A percentile compares a stretch with the other conserved stretches of the same genome.
These are phyloP conservation scores for Epichloe bromicola DNA, from an alignment of 2,329 filamentous ascomycete species.

Conservation along the genomic window DNA sequence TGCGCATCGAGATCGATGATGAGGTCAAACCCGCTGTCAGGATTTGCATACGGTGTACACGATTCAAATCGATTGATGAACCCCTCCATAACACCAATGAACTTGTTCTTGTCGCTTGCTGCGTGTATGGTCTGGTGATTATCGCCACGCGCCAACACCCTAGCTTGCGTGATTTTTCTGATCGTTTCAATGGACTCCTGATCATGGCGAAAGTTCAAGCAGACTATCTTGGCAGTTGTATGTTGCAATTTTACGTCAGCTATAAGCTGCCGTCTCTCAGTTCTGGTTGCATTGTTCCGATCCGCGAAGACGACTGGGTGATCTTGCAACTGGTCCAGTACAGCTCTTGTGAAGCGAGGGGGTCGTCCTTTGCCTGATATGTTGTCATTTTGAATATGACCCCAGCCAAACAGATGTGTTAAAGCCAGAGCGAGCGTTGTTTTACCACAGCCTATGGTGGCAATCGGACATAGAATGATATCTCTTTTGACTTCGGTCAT, in stretches of 20 bases:
- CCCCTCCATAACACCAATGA: slow-evolving; percentile 85
- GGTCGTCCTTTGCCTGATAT: slow-evolving; percentile 70
- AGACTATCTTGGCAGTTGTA: slow-evolving; percentile 58
- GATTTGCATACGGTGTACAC: slow-evolving; percentile 49
- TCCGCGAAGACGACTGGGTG: slow-evolving; percentile 74
- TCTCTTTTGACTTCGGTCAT: slow-evolving; percentile 47
- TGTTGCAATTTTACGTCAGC: slow-evolving; percentile 56
- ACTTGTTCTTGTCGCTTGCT: slow-evolving; percentile 57
- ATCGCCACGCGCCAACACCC: slow-evolving; percentile 76
- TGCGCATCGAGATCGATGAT: slow-evolving; percentile 75
- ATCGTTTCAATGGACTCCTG: slow-evolving; percentile 63
- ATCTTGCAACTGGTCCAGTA: slow-evolving; percentile 50
- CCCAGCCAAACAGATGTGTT: slow-evolving; percentile 75
- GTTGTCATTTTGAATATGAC: slow-evolving; percentile 93
- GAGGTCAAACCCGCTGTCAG: slow-evolving; percentile 71
- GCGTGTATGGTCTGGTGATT: slow-evolving; percentile 98
- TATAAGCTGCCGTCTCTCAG: slow-evolving; percentile 80
- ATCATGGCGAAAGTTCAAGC: slow-evolving; percentile 79
- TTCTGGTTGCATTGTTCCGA: slow-evolving; percentile 82
- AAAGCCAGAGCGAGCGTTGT: slow-evolving; percentile 81
- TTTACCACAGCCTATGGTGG: slow-evolving; percentile 93
- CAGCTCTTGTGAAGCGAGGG: slow-evolving; percentile 61
- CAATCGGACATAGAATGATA: slow-evolving; percentile 77
- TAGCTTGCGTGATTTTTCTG: slow-evolving; percentile 58
- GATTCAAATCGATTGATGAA: slow-evolving; percentile 81